Base-by-base conservation (phyloP, 2,329 filamentous ascomycete genomes). In the Cryphonectria japonica region DNA sequence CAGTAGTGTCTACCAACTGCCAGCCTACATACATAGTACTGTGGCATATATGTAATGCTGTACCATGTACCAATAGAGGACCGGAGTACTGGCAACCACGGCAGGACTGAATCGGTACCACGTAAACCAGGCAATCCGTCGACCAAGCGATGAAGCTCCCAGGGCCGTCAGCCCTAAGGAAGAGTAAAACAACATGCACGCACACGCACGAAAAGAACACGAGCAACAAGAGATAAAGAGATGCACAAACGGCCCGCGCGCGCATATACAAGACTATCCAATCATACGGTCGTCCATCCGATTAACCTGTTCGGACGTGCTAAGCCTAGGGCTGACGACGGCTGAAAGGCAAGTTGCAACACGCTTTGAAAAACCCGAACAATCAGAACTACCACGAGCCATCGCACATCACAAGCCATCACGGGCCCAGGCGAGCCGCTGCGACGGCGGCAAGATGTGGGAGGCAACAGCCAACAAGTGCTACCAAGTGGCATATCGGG, bases 361-460 rank as follows among this genome's bases (percentile, higher is more conserved):
- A 43, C n/a, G 13, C 68, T 50, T 32, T 57, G 26, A 7, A 32
- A 59, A 59, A 59, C 26, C 26, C 32, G 29, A 43, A 69, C 66
- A 59, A 62, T 59, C 57, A 37, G 39, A 26, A 46, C n/a, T 29
- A 32, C 26, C 54, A 59, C 54, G 54, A 59, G 13, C 26, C 29
- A 59, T 39, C 59, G 34, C 19, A 50, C 54, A 32, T 32, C 54
- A 59, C 54, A 32, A 34, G 26, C 13, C 54, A 59, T 39, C 59
- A 61, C 19, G 59, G 59, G 34, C 22, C 3, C 59, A 22, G 59
- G 67, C 69, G 66, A 71, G 67, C 62, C 70, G 67, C 70, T 69
- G 70, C 67, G 43, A 66, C 67, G 62, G 67, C 67, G 70, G 60
- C 67, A 69, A 57, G 32, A 59, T 41, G 52, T 57, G 54, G 68